Conservation (phyloP, 192 early-diverging fungal species). For the Pilaira anomala region DNA sequence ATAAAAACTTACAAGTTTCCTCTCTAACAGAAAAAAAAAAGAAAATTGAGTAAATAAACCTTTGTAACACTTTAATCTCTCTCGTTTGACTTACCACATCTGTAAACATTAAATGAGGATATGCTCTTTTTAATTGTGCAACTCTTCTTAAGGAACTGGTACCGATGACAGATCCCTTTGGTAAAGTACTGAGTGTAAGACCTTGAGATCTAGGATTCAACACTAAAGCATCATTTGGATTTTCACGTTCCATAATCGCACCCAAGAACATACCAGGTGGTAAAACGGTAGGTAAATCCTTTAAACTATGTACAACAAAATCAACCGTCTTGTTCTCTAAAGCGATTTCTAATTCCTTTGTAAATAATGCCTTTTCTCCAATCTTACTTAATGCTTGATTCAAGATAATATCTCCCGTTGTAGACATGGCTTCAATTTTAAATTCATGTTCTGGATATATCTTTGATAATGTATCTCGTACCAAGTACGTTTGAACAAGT, state of each 20-base stretch:
- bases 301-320: slow-evolving; percentile 90
- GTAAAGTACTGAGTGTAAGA: slow-evolving; percentile 58
- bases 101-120: slow-evolving; percentile 72
- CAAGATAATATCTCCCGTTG: slow-evolving; percentile 78
- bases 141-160: slow-evolving; percentile 85
- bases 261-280: slow-evolving; percentile 80
- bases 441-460: slow-evolving; percentile 46
- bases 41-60: neutral
- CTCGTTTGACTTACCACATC: slow-evolving; percentile 83
- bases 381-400: slow-evolving; percentile 84
- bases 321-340: slow-evolving; percentile 66
- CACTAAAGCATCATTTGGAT: slow-evolving; percentile 87
- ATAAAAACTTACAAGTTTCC: slow-evolving; percentile 38
- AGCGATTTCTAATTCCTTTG: slow-evolving; percentile 85
- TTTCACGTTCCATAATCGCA: slow-evolving; percentile 82
- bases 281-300: slow-evolving; percentile 87
- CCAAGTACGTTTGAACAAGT: slow-evolving; percentile 79
- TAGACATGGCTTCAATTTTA: slow-evolving; percentile 60
- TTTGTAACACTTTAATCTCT: slow-evolving; percentile 23
- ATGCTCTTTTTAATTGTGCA: slow-evolving; percentile 78
- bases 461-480: slow-evolving; percentile 51
- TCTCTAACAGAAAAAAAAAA: slow-evolving; percentile 15
- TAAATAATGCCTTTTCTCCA: slow-evolving; percentile 87
- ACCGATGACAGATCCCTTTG: slow-evolving; percentile 75
- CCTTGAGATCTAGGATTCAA: slow-evolving; percentile 28